These are phyloP conservation scores for Venturia asperata DNA, from an alignment of 2,329 filamentous ascomycete genomes.

Conservation along the genomic window DNA sequence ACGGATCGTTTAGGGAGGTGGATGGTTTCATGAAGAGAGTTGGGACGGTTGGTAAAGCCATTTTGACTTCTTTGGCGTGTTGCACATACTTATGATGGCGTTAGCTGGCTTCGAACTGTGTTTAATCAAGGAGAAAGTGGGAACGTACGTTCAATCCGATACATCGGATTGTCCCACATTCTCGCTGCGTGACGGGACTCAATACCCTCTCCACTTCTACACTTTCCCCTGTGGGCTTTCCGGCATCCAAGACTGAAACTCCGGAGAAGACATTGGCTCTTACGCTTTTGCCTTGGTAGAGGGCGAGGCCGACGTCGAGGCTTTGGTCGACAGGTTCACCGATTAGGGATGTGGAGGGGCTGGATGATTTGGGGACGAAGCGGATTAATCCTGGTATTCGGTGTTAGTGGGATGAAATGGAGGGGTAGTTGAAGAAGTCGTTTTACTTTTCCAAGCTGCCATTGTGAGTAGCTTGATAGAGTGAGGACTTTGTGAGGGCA, in stretches of 20 bases:
- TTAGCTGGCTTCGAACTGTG: too few species aligned
- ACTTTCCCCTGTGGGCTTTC: constrained; percentile 43
- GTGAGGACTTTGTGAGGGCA: neutral
- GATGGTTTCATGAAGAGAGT: constrained; percentile 45
- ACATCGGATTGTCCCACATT: constrained; percentile 52
- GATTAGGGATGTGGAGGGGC: constrained; percentile 15
- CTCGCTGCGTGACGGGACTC: constrained; percentile 43
- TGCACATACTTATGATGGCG: constrained; percentile 38
- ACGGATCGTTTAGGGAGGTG: constrained; percentile 49
- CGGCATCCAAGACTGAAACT: constrained; percentile 49
- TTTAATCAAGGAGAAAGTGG: too few species aligned
- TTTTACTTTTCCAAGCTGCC: constrained; percentile 7
- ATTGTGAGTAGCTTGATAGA: neutral
- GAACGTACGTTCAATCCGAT: constrained; percentile 49
- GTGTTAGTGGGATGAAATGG: neutral
- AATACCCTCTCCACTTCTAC: constrained; percentile 43
- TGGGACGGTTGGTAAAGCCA: constrained; percentile 48
- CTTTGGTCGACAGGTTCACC: constrained; percentile 32
- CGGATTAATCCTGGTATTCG: constrained; percentile 16
- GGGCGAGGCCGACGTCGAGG: constrained; percentile 51
- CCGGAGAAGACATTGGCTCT: constrained; percentile 52
- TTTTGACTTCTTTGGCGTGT: constrained; percentile 46
- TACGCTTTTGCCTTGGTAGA: constrained; percentile 51
- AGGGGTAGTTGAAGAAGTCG: neutral
- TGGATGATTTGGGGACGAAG: constrained; percentile 16